Evolutionary conservation across 331 rosid species (phyloP).

Genomic region (Arachis monticola): DNA sequence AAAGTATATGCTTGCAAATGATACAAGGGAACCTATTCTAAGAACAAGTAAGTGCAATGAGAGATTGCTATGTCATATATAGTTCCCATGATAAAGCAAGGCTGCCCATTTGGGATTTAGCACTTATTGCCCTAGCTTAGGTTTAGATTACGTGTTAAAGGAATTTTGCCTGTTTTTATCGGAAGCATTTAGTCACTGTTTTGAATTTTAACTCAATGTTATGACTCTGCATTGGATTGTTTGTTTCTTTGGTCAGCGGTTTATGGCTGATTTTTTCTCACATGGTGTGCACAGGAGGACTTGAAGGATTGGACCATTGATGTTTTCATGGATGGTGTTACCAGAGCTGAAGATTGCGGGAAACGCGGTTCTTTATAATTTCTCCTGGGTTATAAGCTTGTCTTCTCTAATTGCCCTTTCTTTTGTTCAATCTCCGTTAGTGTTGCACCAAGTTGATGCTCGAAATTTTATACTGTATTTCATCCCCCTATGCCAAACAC

Average conservation of each 20-base stretch:
- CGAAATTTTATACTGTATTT: too few species aligned
- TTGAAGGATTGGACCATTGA: conserved; percentile 86
- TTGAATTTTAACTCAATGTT: background rate
- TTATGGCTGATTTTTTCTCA: conserved; percentile 31
- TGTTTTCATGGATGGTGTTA: conserved; percentile 70
- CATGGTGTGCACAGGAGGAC: conserved; percentile 61
- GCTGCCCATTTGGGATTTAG: background rate
- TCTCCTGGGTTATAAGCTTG: background rate
- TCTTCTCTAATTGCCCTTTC: background rate
- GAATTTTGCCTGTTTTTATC: background rate
- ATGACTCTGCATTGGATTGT: background rate
- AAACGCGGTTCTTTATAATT: conserved; percentile 44
- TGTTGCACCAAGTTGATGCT: too few species aligned
- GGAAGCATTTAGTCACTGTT: conserved; percentile 3
- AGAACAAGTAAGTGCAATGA: background rate
- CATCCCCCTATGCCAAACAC: too few species aligned
- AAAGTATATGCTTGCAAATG: background rate
- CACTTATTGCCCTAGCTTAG: background rate
- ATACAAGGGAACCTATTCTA: background rate
- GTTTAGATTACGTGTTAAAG: background rate
- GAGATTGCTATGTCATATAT: background rate
- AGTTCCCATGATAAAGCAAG: background rate
- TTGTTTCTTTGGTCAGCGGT: background rate
- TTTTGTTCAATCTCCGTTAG: background rate
- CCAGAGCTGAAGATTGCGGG: conserved; percentile 66